Conservation (phyloP, 768 basidiomycete species). For the Boletus eberwhitei region DNA sequence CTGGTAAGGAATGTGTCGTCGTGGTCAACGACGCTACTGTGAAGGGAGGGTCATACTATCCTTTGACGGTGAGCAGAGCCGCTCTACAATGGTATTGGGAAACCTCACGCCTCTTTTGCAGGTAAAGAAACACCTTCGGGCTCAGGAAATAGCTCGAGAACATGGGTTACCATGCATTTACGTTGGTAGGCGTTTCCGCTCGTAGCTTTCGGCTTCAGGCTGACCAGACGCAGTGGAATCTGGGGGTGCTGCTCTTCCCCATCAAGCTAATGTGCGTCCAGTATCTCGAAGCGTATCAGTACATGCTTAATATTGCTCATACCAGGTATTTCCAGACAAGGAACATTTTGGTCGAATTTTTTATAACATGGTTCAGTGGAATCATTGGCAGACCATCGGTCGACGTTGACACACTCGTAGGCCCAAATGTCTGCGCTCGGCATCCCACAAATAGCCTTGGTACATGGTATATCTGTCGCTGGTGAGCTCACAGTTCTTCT, state of each 20-base stretch:
- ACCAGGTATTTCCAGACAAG: slow-evolving; percentile 84
- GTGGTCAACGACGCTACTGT: slow-evolving; percentile 95
- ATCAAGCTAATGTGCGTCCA: slow-evolving; percentile 70
- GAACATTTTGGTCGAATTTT: slow-evolving; percentile 96
- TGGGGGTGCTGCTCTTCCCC: slow-evolving; percentile 88
- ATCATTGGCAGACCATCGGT: neutral
- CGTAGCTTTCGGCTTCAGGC: neutral
- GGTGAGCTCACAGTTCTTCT: slow-evolving; percentile 36
- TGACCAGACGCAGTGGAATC: slow-evolving; percentile 67
- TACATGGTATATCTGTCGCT: slow-evolving; percentile 93
- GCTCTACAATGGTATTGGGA: neutral
- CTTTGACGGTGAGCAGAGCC: slow-evolving; percentile 58
- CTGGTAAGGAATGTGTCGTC: slow-evolving; percentile 80
- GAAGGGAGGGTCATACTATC: slow-evolving; percentile 91
- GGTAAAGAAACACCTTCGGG: slow-evolving; percentile 95
- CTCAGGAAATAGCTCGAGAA: slow-evolving; percentile 92
- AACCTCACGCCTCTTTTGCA: slow-evolving; percentile 23
- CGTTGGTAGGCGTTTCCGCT: slow-evolving; percentile 55
- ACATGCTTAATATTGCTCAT: neutral
- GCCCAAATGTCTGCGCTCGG: slow-evolving; percentile 91
- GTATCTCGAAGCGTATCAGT: neutral
- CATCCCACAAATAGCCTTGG: slow-evolving; percentile 88
- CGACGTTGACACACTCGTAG: slow-evolving; percentile 37
- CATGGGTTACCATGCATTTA: slow-evolving; percentile 90
- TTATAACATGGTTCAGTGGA: slow-evolving; percentile 78